phyloP scores from a whole-genome alignment of 345 rosid species.

The Euclidium syriacum region DNA sequence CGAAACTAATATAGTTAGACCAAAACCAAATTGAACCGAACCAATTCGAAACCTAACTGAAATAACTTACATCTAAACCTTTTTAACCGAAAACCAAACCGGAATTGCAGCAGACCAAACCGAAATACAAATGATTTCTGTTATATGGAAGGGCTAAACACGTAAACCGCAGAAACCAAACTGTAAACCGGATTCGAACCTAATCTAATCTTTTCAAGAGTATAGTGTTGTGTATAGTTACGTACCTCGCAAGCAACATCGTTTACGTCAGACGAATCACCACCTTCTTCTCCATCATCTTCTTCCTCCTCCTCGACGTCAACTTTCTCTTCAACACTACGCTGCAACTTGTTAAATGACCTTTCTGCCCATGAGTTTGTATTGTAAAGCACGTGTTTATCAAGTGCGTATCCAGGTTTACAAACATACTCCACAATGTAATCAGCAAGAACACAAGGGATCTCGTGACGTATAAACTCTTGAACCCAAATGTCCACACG shows the following conservation, averaged over 20 bases:
- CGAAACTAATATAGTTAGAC: too few species aligned
- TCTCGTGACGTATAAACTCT: constrained; percentile 72
- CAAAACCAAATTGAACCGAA: too few species aligned
- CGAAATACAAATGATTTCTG: too few species aligned
- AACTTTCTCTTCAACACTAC: not conserved
- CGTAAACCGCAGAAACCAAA: too few species aligned
- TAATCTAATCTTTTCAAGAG: not conserved
- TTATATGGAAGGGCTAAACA: too few species aligned
- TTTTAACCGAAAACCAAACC: too few species aligned
- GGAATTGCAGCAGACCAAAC: too few species aligned
- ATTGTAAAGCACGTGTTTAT: constrained; percentile 68
- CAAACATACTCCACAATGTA: constrained; percentile 94
- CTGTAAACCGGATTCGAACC: too few species aligned
- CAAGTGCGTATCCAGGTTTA: constrained; percentile 82
- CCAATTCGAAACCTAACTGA: too few species aligned
- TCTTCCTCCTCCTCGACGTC: too few species aligned
- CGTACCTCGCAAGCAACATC: not conserved
- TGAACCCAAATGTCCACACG: constrained; percentile 71
- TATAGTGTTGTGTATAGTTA: not conserved
- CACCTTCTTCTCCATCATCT: not conserved
- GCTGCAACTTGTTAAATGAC: constrained; percentile 46
- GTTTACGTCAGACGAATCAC: not conserved
- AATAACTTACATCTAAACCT: not conserved
- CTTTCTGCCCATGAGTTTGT: constrained; percentile 76
- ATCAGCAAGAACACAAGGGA: constrained; percentile 81